These are phyloP conservation scores for Geotrichum citri-aurantii DNA, from an alignment of 1,139 yeast species.

Conservation along the genomic window DNA sequence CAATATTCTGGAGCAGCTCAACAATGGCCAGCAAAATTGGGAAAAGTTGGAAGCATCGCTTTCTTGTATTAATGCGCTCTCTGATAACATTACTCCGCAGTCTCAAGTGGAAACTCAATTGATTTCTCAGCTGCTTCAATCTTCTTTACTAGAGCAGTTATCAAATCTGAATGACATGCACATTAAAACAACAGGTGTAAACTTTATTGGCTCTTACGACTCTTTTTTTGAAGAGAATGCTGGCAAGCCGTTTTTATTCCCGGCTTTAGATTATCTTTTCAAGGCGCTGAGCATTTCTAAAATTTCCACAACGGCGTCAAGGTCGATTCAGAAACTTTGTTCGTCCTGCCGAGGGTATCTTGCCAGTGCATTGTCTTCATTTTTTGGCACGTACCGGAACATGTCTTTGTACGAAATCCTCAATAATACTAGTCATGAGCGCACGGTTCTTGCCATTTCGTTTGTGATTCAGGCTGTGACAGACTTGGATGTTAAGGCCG, in stretches of 20 bases:
- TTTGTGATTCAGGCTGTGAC: conserved; percentile 33
- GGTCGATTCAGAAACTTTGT: conserved; percentile 37
- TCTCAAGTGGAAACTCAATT: conserved; percentile 3
- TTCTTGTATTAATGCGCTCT: conserved; percentile 50
- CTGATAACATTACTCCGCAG: conserved; percentile 34
- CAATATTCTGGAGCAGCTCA: conserved; percentile 36
- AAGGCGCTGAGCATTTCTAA: conserved; percentile 29
- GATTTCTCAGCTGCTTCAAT: conserved; percentile 15
- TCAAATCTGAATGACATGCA: conserved; percentile 25
- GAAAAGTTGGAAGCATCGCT: conserved; percentile 63
- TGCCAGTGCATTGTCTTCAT: conserved; percentile 28
- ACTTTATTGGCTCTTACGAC: conserved; percentile 35
- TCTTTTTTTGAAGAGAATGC: conserved; percentile 31
- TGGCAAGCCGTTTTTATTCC: conserved; percentile 30
- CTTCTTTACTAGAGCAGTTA: conserved; percentile 33
- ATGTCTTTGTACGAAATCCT: conserved; percentile 22
- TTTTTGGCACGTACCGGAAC: conserved; percentile 32
- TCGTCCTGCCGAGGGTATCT: conserved; percentile 32
- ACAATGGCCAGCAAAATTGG: conserved; percentile 28
- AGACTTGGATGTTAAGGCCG: conserved; percentile 24
- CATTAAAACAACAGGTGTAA: conserved; percentile 36
- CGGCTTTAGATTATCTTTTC: conserved; percentile 34
- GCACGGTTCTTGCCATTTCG: conserved; percentile 37
- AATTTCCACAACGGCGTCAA: conserved; percentile 35
- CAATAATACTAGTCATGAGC: conserved; percentile 29